A percentile compares a stretch with the other conserved stretches of the same genome.
Conservation (phyloP, 371 early-diverging fungal genomes). For the Vairimorpha ceranae region DNA sequence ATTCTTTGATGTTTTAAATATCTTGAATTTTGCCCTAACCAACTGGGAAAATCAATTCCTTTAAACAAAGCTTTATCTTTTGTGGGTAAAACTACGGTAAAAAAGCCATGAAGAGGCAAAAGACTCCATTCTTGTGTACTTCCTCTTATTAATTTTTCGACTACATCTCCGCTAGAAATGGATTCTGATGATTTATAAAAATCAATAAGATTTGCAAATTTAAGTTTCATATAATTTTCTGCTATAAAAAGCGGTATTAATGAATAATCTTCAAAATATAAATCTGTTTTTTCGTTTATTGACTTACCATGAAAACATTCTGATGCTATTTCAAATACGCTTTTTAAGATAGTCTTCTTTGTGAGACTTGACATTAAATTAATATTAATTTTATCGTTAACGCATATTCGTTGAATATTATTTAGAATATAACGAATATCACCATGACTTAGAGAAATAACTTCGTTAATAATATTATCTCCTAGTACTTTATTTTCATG, state of each 20-base stretch:
- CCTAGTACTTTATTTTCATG: slow-evolving; percentile 72
- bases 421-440: slow-evolving; percentile 98
- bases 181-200: slow-evolving; percentile 71
- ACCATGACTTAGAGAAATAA: slow-evolving; percentile 73
- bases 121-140: slow-evolving; percentile 76
- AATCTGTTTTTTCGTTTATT: slow-evolving; percentile 72
- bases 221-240: slow-evolving; percentile 64
- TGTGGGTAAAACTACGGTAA: slow-evolving; percentile 78
- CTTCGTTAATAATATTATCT: slow-evolving; percentile 73
- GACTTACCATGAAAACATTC: slow-evolving; percentile 66
- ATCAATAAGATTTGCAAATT: slow-evolving; percentile 26
- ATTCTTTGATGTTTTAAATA: slow-evolving; percentile 68
- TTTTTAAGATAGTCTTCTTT: slow-evolving; percentile 72
- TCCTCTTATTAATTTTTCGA: slow-evolving; percentile 72
- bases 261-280: slow-evolving; percentile 83
- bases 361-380: slow-evolving; percentile 34
- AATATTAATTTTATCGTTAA: slow-evolving; percentile 16
- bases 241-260: slow-evolving; percentile 82
- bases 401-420: slow-evolving; percentile 74
- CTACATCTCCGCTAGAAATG: slow-evolving; percentile 74
- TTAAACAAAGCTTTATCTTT: slow-evolving; percentile 55
- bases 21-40: slow-evolving; percentile 85
- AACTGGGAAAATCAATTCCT: slow-evolving; percentile 64
- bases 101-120: slow-evolving; percentile 77
- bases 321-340: slow-evolving; percentile 74